Conservation (phyloP, 1,284 basidiomycete species). For the Acaromyces ingoldii region DNA sequence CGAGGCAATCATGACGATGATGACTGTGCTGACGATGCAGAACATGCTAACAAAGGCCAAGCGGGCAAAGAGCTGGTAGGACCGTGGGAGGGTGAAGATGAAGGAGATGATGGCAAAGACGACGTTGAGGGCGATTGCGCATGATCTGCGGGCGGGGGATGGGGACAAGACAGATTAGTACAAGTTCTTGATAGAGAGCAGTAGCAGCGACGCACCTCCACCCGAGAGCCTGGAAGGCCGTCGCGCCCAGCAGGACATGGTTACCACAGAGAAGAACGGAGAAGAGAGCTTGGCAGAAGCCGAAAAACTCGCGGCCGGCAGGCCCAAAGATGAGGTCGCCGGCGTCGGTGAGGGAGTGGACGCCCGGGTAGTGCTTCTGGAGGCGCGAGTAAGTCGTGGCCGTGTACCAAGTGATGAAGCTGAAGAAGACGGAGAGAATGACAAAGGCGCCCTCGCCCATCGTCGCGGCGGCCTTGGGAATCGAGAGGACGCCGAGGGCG, state of each 20-base stretch:
- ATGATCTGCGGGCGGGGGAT: constrained; percentile 14
- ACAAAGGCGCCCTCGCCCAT: constrained; percentile 39
- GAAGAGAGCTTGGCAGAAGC: constrained; percentile 26
- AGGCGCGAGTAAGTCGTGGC: constrained; percentile 34
- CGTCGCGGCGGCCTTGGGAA: constrained; percentile 32
- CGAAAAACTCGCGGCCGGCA: constrained; percentile 22
- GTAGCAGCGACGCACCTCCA: constrained; percentile 14
- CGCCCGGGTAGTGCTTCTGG: constrained; percentile 36
- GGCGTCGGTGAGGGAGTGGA: constrained; percentile 38
- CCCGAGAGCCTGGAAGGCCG: constrained; percentile 32
- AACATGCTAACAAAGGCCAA: background rate
- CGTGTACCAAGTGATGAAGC: constrained; percentile 28
- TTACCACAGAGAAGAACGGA: constrained; percentile 37
- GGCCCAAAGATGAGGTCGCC: constrained; percentile 40
- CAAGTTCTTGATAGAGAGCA: background rate
- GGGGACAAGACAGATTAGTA: background rate
- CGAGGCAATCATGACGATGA: constrained; percentile 38
- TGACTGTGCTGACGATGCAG: constrained; percentile 12
- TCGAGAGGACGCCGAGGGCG: constrained; percentile 37
- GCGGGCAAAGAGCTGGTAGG: constrained; percentile 30
- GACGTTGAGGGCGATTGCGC: constrained; percentile 27
- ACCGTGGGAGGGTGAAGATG: constrained; percentile 37
- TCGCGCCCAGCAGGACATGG: constrained; percentile 37
- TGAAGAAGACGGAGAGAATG: constrained; percentile 29
- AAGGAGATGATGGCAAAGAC: constrained; percentile 36